Base-by-base conservation (phyloP, 805 yeast species). In the Metschnikowia lachancei region DNA sequence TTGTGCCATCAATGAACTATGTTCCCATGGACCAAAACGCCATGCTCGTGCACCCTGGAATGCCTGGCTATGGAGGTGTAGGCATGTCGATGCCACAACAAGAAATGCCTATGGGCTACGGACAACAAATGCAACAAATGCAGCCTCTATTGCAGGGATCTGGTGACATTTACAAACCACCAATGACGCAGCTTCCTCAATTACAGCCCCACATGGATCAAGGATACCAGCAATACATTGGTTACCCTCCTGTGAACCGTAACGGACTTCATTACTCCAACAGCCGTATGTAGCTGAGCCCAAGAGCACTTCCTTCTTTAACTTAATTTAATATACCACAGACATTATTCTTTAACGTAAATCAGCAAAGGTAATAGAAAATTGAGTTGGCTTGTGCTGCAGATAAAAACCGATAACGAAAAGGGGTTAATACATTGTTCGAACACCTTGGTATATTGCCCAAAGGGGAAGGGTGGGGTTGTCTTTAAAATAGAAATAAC, bases 151-250 rank as follows among this genome's bases (percentile, higher is more conserved):
- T 32, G 17, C 49, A 35, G 33, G 29, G 37, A 4, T 26, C 48
- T 8, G 48, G 40, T 4, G 53, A 52, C 10, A 30, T 47, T 33
- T 52, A 45, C 32, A 52, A 52, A 43, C 39, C 50, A 17, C 51
- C 42, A 10, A 37, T 48, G 45, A 32, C 51, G 24, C 49, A 46
- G 42, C 49, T 46, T 26, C 46, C 53, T n/a, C 53, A 43, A 45
- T 38, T 45, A 43, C 56, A 51, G 41, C 51, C 53, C 18, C 56
- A 44, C 40, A 43, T 44, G 39, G 50, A 46, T 39, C 49, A 38
- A 10, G 41, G 39, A 13, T 46, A 42, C 47, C 50, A 42, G 43
- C 54, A 50, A 19, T 47, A 45, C 19, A 32, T 45, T 20, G 45
- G 49, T 7, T 45, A 40, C 35, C 49, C 42, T 14, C 41, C 45